Percentiles rank a stretch among this genome's conserved stretches.
Evolutionary conservation across 805 yeast species (phyloP).

Genomic region (Lachancea mirantina): DNA sequence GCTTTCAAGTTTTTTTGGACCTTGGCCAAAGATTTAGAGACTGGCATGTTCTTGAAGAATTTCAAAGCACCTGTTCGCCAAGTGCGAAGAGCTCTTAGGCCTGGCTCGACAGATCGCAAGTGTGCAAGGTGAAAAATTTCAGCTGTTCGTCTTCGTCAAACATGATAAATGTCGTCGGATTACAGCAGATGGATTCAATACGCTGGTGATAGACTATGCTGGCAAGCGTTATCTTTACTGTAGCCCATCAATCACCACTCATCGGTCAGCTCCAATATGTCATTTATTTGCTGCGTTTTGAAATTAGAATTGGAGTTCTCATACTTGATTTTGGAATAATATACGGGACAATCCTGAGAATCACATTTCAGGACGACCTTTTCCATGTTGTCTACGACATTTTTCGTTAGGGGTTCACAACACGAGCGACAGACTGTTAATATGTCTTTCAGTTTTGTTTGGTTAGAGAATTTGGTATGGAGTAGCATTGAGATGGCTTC

Average conservation of each 20-base stretch:
- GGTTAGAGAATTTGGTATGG: constrained; percentile 12
- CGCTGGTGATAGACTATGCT: no score
- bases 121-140: background rate
- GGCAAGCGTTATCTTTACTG: no score
- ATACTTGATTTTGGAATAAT: constrained; percentile 45
- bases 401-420: constrained; percentile 21
- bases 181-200: no score
- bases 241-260: constrained; percentile 13
- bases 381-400: constrained; percentile 25
- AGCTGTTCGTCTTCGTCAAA: no score
- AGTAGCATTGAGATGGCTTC: constrained; percentile 4
- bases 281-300: constrained; percentile 7
- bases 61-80: no score
- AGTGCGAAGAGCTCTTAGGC: no score
- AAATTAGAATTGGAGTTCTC: constrained; percentile 23
- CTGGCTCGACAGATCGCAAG: no score
- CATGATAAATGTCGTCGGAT: no score
- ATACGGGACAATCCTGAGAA: constrained; percentile 61
- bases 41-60: constrained; percentile 26
- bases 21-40: constrained; percentile 30
- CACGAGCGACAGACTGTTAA: constrained; percentile 34
- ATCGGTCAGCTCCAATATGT: constrained; percentile 14
- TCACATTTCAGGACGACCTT: constrained; percentile 37
- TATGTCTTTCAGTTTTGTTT: constrained; percentile 26
- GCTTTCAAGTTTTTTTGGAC: constrained; percentile 24